Evolutionary conservation across 257 asterid genomes (phyloP).

Genomic region (Gentiana straminea): DNA sequence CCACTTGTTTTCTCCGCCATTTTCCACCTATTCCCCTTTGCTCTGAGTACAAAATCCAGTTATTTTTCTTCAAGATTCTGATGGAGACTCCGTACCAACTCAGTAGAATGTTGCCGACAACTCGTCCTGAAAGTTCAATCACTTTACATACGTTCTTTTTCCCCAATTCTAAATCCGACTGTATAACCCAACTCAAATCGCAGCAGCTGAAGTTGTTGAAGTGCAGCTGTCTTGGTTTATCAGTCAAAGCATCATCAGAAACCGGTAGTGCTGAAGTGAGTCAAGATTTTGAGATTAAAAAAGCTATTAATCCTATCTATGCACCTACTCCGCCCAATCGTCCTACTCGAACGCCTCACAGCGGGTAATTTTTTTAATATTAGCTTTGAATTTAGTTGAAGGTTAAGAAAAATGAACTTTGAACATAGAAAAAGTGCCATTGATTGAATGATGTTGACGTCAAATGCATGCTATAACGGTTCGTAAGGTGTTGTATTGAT

Average conservation of each 20-base stretch:
- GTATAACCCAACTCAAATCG: too few relatives aligned
- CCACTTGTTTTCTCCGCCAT: too few relatives aligned
- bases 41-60: too few relatives aligned
- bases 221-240: neutral
- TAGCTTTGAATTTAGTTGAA: too few relatives aligned
- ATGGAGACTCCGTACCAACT: neutral
- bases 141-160: neutral
- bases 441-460: too few relatives aligned
- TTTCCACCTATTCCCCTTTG: too few relatives aligned
- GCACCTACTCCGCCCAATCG: conserved; percentile 64
- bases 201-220: neutral
- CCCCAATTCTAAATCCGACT: neutral
- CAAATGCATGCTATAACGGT: too few relatives aligned
- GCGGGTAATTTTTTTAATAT: conserved; percentile 49
- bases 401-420: too few relatives aligned
- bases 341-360: conserved; percentile 84
- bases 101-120: neutral
- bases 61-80: too few relatives aligned
- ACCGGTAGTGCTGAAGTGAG: neutral
- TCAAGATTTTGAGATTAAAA: conserved; percentile 4
- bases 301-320: conserved; percentile 41
- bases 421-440: too few relatives aligned
- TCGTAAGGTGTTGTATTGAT: too few relatives aligned
- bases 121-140: neutral
- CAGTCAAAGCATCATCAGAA: neutral